Evolutionary conservation across 352 stramenopile genomes (phyloP).

Genomic region (Pythium aphanidermatum): DNA sequence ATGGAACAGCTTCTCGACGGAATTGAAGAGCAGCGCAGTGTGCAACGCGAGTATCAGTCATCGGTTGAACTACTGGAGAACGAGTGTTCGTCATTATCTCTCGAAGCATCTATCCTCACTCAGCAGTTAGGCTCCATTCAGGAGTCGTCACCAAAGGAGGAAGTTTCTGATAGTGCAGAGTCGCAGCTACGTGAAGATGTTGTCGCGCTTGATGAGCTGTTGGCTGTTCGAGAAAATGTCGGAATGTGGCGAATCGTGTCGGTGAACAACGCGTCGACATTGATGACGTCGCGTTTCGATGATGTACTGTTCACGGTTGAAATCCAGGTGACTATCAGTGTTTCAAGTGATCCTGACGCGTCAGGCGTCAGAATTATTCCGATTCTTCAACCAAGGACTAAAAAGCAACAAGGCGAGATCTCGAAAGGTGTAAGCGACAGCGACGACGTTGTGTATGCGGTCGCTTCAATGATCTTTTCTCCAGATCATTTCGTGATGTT

Average conservation of each 20-base stretch:
- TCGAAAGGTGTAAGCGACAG: too few species aligned
- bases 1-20: slow-evolving; percentile 62
- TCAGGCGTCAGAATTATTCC: slow-evolving; percentile 1
- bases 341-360: not conserved
- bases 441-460: slow-evolving; percentile 10
- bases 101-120: slow-evolving; percentile 61
- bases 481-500: not conserved
- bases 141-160: not conserved
- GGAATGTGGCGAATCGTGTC: slow-evolving; percentile 15
- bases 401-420: too few species aligned
- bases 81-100: slow-evolving; percentile 48
- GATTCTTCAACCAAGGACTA: too few species aligned
- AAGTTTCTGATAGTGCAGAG: not conserved
- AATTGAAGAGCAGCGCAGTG: slow-evolving; percentile 70
- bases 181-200: slow-evolving; percentile 9
- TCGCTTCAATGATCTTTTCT: slow-evolving; percentile 5
- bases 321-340: slow-evolving; percentile 5
- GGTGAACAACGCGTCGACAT: not conserved
- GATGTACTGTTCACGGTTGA: slow-evolving; percentile 19
- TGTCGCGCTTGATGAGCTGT: slow-evolving; percentile 14
- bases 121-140: slow-evolving; percentile 28
- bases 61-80: slow-evolving; percentile 52
- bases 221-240: slow-evolving; percentile 17
- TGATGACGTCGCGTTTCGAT: slow-evolving; percentile 5
- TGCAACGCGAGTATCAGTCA: slow-evolving; percentile 51